Percentiles rank a stretch among this genome's conserved stretches.
These are phyloP conservation scores for Atkinsonella texensis DNA, from an alignment of 2,329 filamentous ascomycete genomes.

Conservation along the genomic window DNA sequence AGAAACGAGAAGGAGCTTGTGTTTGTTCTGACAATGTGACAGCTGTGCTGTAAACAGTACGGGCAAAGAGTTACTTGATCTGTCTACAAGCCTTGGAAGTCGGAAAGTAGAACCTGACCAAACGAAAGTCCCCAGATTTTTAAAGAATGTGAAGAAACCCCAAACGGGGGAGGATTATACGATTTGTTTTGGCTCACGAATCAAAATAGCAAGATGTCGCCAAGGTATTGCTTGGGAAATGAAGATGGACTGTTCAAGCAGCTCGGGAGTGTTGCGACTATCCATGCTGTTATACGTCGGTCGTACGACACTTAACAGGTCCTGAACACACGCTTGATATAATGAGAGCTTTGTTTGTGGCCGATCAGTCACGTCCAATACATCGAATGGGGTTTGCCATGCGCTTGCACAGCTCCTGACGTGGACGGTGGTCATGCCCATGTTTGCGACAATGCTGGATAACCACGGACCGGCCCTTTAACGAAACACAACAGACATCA, in stretches of 20 bases:
- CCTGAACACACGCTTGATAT: constrained; percentile 5
- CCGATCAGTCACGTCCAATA: neutral
- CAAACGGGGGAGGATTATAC: no score
- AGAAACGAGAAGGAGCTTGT: constrained; percentile 3
- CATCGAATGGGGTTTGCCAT: constrained; percentile 3
- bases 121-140: neutral
- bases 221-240: constrained; percentile 3
- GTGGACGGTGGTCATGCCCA: constrained; percentile 1
- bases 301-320: constrained; percentile 6
- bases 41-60: neutral
- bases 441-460: constrained; percentile 8
- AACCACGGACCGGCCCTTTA: constrained; percentile 8
- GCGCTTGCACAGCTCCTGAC: constrained; percentile 6
- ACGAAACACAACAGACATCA: constrained; percentile 6
- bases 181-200: no score
- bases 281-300: constrained; percentile 9
- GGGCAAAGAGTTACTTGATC: neutral
- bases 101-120: neutral
- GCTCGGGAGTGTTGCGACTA: constrained; percentile 2
- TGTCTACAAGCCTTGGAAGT: neutral
- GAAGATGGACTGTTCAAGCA: neutral
- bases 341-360: constrained; percentile 6
- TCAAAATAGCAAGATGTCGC: constrained; percentile 1
- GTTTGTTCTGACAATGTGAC: neutral
- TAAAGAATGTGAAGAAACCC: no score